Evolutionary conservation across 352 stramenopile genomes (phyloP), one percentile per base, ranked within the genome.

Genomic region (Aphanomyces invadans): DNA sequence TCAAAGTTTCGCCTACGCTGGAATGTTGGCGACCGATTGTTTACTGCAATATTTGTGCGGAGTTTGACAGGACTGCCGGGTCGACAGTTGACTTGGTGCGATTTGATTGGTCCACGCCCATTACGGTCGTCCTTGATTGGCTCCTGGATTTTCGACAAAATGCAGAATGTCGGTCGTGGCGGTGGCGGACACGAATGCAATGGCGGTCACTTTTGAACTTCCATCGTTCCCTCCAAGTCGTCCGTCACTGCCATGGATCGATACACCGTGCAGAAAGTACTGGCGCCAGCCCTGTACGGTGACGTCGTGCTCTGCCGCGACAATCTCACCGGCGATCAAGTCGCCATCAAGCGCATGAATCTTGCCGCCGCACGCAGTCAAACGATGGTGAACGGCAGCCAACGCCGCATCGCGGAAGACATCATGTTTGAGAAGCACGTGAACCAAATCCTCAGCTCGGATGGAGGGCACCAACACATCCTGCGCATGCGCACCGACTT

Each of bases 281-380:
- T 93, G 0, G 80, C 81, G 46, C 79, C 83, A 5, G 81, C 84
- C 44, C 80, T 93, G 32, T 93, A 91, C 67, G 84, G 84, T 17
- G 84, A 93, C 67, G 84, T 93, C 71, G 70, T 93, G 59, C 74
- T 93, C 55, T 89, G 80, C 65, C 65, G 76, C 55, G 80, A 93
- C 73, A 72, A 73, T 51, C 77, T 79, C 19, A 78, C 79, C 9
- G 79, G 80, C 65, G 79, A 90, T 56, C 71, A 78, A 25, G 79
- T 93, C 65, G 84, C 84, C 39, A 81, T 93, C 39, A 93, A 93
- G 75, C 81, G 84, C 72, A 80, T 92, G 65, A 65, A 65, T 19
- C 3, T 65, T 17, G 17, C 33, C 17, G 59, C 59, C 46, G 59
- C 59, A 17, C 59, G 59, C 29, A 26, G 21, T 19, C 59, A 65